phyloP scores from a whole-genome alignment of 2,329 filamentous ascomycete species.

The Gyromitra esculenta region DNA sequence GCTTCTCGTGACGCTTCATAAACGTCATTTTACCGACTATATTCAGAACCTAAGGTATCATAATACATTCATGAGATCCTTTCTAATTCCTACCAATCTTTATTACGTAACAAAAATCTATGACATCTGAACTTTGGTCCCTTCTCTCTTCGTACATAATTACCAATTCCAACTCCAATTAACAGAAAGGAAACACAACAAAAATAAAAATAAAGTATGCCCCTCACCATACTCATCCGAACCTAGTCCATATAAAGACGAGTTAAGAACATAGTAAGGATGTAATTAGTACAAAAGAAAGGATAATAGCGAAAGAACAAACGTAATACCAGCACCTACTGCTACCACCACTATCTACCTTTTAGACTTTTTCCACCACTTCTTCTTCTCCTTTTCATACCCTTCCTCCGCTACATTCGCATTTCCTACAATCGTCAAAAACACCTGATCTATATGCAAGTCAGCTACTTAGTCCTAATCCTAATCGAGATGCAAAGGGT shows the following conservation, averaged over 20 bases:
- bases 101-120: neutral
- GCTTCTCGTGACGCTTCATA: no score
- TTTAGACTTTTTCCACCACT: slow-evolving; percentile 37
- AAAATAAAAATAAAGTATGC: neutral
- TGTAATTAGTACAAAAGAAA: neutral
- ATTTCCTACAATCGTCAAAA: slow-evolving; percentile 81
- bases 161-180: neutral
- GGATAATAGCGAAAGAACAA: neutral
- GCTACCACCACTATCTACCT: neutral
- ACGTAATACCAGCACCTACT: neutral
- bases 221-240: neutral
- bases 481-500: neutral
- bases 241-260: neutral
- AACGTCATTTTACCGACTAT: no score
- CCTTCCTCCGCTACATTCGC: slow-evolving; percentile 80
- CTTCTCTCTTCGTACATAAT: neutral
- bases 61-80: no score
- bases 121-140: neutral
- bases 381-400: slow-evolving; percentile 53
- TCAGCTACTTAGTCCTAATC: slow-evolving; percentile 25
- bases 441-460: slow-evolving; percentile 84
- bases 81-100: no score
- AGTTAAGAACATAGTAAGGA: neutral
- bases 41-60: no score
- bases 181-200: neutral